Evolutionary conservation across 495 filamentous ascomycete genomes (phyloP), one percentile per base, ranked within the genome.

Genomic region (Lepidopterella palustris): DNA sequence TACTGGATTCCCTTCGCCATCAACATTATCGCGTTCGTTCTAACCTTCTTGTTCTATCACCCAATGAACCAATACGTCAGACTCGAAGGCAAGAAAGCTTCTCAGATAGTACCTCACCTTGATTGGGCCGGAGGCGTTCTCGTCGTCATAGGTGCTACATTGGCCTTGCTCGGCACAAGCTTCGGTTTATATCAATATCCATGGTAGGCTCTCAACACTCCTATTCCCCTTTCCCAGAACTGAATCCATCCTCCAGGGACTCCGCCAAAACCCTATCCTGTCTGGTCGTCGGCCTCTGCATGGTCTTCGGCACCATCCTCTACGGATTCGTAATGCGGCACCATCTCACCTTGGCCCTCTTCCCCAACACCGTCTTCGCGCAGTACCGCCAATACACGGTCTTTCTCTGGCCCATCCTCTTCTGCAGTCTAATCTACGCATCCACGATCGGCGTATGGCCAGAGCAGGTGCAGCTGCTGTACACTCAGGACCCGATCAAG

Each of bases 381-480:
- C 45, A 49, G 23, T 49, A 49, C 45, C 45, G 45, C n/a, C 45
- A 49, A 24, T 49, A 21, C n/a, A 49, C 45, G 3, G 23, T 24
- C 45, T 49, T 49, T 21, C 45, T 49, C 1, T 49, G n/a, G n/a
- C 45, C 45, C 10, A 49, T 49, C 11, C 21, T 49, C 21, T 49
- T 49, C 45, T 49, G 45, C 21, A 24, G n/a, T 21, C 45, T 49
- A 49, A 21, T 49, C 24, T 49, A 18, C 21, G 23, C 10, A 10
- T 18, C 45, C 11, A 49, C 45, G n/a, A 1, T 24, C 1, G 45
- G n/a, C 24, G 21, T 49, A 18, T 49, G 45, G 45, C 45, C 45
- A 10, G 15, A 49, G 45, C 45, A 49, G 24, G 45, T 49, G 23
- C 45, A 49, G n/a, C 45, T 49, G n/a, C 45, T 49, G n/a, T 49